These are phyloP conservation scores for Sindora glabra DNA, from an alignment of 306 rosid genomes.

Conservation along the genomic window DNA sequence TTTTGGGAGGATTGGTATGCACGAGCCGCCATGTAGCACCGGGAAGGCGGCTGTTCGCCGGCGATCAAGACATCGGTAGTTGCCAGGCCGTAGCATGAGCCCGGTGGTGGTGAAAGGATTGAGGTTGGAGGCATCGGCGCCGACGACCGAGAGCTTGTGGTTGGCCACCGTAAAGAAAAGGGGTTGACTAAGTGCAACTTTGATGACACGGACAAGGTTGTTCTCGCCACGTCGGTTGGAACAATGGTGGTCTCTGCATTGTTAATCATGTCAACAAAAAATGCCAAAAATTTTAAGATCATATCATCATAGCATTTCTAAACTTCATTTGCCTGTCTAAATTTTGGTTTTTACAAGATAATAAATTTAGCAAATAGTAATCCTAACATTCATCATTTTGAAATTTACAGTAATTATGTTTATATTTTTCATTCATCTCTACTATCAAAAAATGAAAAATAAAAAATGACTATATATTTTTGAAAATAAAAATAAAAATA, in stretches of 20 bases:
- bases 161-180: constrained; percentile 77
- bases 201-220: constrained; percentile 64
- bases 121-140: constrained; percentile 82
- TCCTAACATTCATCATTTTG: too few relatives aligned
- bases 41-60: constrained; percentile 58
- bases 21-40: constrained; percentile 72
- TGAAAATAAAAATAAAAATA: too few relatives aligned
- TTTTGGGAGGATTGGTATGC: constrained; percentile 73
- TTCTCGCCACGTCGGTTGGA: constrained; percentile 61
- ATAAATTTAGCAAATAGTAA: too few relatives aligned
- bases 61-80: constrained; percentile 82
- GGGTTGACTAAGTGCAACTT: constrained; percentile 64
- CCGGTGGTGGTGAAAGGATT: constrained; percentile 75
- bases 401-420: too few relatives aligned
- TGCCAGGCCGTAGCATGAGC: constrained; percentile 84
- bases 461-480: too few relatives aligned
- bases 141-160: constrained; percentile 70
- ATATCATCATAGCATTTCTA: too few relatives aligned
- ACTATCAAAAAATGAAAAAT: too few relatives aligned
- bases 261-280: background rate
- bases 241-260: constrained; percentile 52
- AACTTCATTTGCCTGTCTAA: too few relatives aligned
- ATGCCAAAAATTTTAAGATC: too few relatives aligned
- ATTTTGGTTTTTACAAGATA: too few relatives aligned
- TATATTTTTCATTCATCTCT: too few relatives aligned